Percentiles rank a stretch among this genome's conserved stretches.
These are phyloP conservation scores for Nectriaceae sp. DNA, from an alignment of 2,329 filamentous ascomycete genomes.

Conservation along the genomic window DNA sequence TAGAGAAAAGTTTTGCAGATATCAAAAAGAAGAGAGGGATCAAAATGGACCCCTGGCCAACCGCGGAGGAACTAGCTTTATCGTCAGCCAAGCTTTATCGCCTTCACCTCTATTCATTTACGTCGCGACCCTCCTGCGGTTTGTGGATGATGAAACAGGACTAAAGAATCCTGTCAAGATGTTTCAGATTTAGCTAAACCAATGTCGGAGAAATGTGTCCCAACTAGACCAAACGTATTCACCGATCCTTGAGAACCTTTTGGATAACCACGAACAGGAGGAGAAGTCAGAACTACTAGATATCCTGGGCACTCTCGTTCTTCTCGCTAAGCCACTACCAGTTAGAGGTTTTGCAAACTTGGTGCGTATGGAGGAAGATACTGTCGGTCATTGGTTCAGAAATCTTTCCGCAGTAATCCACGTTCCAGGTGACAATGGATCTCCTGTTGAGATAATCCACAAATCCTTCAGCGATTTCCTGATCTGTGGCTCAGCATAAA, in stretches of 20 bases:
- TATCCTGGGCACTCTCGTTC: conserved; percentile 2
- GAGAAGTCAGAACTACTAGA: neutral
- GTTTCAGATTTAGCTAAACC: neutral
- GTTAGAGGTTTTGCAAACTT: neutral
- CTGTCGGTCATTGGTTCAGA: neutral
- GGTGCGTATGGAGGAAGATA: neutral
- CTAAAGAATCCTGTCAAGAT: neutral
- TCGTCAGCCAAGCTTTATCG: neutral
- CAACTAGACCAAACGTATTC: conserved; percentile 4
- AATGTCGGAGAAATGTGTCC: neutral
- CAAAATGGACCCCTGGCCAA: conserved; percentile 4
- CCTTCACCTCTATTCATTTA: conserved; percentile 5
- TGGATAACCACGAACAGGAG: neutral
- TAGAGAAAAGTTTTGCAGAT: neutral
- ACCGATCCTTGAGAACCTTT: conserved; percentile 1
- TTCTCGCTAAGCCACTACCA: conserved; percentile 1
- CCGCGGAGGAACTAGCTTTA: neutral
- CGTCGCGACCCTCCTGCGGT: conserved; percentile 6
- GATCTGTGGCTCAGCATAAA: neutral
- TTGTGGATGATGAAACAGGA: neutral
- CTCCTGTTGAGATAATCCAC: conserved; percentile 1
- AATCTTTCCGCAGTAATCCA: neutral
- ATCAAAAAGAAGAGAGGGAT: conserved; percentile 1
- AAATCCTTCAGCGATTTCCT: conserved; percentile 10
- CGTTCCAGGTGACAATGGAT: neutral